These are phyloP conservation scores for Ogataea minuta DNA, from an alignment of 805 yeast genomes.

Conservation along the genomic window DNA sequence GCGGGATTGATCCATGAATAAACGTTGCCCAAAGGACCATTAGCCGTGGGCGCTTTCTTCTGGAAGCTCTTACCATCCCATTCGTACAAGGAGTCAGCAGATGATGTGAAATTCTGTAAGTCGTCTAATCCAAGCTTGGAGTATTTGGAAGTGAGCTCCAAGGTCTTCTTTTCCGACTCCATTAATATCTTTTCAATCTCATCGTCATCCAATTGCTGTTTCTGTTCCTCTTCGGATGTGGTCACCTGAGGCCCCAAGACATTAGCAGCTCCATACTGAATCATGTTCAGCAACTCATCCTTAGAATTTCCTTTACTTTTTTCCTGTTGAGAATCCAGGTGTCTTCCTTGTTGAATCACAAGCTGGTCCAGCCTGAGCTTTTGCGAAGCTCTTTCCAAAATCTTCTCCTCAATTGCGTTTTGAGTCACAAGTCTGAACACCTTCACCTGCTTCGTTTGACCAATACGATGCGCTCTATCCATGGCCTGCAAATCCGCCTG, in stretches of 20 bases:
- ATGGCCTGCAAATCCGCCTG: slow-evolving; percentile 87
- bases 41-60: slow-evolving; percentile 50
- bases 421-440: slow-evolving; percentile 78
- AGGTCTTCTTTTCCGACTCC: slow-evolving; percentile 62
- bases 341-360: slow-evolving; percentile 73
- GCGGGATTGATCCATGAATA: slow-evolving; percentile 82
- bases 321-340: slow-evolving; percentile 17
- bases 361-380: slow-evolving; percentile 75
- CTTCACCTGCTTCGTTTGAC: slow-evolving; percentile 80
- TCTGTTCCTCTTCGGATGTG: slow-evolving; percentile 26
- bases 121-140: slow-evolving; percentile 72
- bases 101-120: slow-evolving; percentile 66
- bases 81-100: slow-evolving; percentile 63
- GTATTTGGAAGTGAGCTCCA: slow-evolving; percentile 59
- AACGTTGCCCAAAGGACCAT: slow-evolving; percentile 32
- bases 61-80: slow-evolving; percentile 87
- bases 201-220: slow-evolving; percentile 43
- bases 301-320: slow-evolving; percentile 49
- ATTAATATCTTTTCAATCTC: slow-evolving; percentile 62
- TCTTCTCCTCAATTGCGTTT: slow-evolving; percentile 81
- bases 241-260: slow-evolving; percentile 42
- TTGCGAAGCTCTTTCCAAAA: slow-evolving; percentile 78
- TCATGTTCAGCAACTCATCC: slow-evolving; percentile 76
- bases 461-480: slow-evolving; percentile 89
- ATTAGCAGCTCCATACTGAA: slow-evolving; percentile 78